These are phyloP conservation scores for Primulina huaijiensis DNA, from an alignment of 257 asterid species.

Conservation along the genomic window DNA sequence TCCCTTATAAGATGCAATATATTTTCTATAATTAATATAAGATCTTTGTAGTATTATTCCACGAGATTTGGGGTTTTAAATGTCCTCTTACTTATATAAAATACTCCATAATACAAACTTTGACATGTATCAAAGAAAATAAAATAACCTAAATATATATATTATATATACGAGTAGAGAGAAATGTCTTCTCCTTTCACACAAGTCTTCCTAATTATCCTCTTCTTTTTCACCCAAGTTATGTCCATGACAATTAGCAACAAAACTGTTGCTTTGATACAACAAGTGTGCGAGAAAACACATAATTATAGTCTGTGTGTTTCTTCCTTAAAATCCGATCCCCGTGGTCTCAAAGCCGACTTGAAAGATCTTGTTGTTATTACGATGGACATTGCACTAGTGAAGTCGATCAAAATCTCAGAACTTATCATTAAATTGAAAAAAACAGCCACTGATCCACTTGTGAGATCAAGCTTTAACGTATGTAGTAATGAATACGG, in stretches of 20 bases:
- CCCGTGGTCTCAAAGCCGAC: background rate
- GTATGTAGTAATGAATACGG: background rate
- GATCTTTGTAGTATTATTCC: too few relatives aligned
- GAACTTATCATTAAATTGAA: background rate
- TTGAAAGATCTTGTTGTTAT: background rate
- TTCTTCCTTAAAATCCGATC: background rate
- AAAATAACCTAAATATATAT: too few relatives aligned
- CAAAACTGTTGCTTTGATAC: background rate
- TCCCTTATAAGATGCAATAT: too few relatives aligned
- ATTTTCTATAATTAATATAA: too few relatives aligned
- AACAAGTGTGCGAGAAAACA: background rate
- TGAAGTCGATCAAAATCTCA: background rate
- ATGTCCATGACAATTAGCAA: background rate
- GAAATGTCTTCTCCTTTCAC: too few relatives aligned
- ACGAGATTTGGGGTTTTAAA: too few relatives aligned
- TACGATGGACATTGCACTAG: background rate
- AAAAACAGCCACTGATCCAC: background rate
- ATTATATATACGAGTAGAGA: too few relatives aligned
- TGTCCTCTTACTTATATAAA: too few relatives aligned
- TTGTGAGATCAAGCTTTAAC: accelerated
- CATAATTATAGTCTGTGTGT: background rate
- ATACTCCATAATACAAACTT: too few relatives aligned
- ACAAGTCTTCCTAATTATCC: background rate
- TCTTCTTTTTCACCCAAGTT: background rate
- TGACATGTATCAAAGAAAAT: too few relatives aligned